Base-by-base conservation (phyloP, 495 filamentous ascomycete species). In the Penicillium bialowiezense region DNA sequence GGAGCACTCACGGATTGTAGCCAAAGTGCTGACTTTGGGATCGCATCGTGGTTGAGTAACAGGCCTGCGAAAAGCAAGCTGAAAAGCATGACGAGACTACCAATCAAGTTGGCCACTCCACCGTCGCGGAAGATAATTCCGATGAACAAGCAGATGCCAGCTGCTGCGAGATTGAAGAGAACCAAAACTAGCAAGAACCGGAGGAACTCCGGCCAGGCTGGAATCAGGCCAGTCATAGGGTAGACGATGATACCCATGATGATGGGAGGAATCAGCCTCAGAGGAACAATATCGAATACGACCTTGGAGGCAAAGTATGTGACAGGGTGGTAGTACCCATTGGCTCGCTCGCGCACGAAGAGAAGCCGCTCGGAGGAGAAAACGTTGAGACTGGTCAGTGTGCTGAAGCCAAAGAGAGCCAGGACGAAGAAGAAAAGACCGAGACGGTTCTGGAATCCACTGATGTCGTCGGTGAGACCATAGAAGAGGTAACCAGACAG, bases 351-450 rank as follows among this genome's bases (percentile, higher is more conserved):
- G 24, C 95, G 83, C 7, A 96, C 86, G 65, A 97, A 99, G 17
- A 97, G 69, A 10, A 97, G 83, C 41, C 93, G 81, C 66, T 99
- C 93, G 2, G 89, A 80, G 4, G 90, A 91, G 66, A 99, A 99
- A 14, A 97, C 93, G 9, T 87, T 96, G 49, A 99, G 76, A 58
- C 83, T 90, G 1, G 93, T 97, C 29, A 99, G 75, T 0, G 93
- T 97, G 67, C 88, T 92, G 75, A 99, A 99, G 13, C 93, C 93
- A 56, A 97, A 99, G 14, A 99, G 72, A 4, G 93, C 90, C 9
- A 99, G 81, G 32, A 97, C 73, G 75, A 99, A 99, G 77, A 99
- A 97, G 78, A 97, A 97, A 9, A 97, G 77, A 56, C 93, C 93
- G n/a, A 99, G 84, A 15, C 93, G 82, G 67, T 99, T 97, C 66